Base-by-base conservation (phyloP, 768 basidiomycete genomes). In the Clathrus columnatus region DNA sequence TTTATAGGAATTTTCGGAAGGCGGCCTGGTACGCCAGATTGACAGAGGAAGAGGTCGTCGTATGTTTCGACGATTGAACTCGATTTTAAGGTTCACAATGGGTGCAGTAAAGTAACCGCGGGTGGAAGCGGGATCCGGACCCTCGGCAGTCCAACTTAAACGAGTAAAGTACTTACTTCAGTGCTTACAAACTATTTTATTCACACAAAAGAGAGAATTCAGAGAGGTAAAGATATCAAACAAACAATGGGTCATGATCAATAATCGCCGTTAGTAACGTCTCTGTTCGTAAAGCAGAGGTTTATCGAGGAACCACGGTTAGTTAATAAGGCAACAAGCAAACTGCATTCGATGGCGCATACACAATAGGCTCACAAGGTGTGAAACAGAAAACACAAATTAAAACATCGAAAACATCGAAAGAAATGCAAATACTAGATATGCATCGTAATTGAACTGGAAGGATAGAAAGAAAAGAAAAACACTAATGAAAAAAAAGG, bases 221-320 rank as follows among this genome's bases (percentile, higher is more conserved):
- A n/a, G n/a, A n/a, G n/a, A n/a, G n/a, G n/a, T n/a, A n/a, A n/a
- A n/a, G n/a, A n/a, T n/a, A n/a, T n/a, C n/a, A n/a, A n/a, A n/a
- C n/a, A n/a, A n/a, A n/a, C n/a, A n/a, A n/a, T n/a, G n/a, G n/a
- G 42, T 32, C 21, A 44, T 45, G 51, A 53, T 43, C 51, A 53
- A 21, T 26, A 44, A 53, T 10, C 17, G 51, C 18, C 42, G 20
- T 10, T 20, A 16, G 5, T 51, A 7, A 17, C 43, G 50, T 51
- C 14, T 7, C 20, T 20, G 51, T 21, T 28, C 42, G n/a, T 53
- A 24, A 47, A 42, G 23, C 50, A 32, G 27, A 21, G 27, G 24
- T 28, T 51, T 14, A 28, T 36, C 50, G 50, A 29, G 29, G 21
- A 52, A 42, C 41, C 20, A 2, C 14, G 21, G 18, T 24, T 26